Conservation (phyloP, 2,329 filamentous ascomycete species). For the Fusarium bulbicola region DNA sequence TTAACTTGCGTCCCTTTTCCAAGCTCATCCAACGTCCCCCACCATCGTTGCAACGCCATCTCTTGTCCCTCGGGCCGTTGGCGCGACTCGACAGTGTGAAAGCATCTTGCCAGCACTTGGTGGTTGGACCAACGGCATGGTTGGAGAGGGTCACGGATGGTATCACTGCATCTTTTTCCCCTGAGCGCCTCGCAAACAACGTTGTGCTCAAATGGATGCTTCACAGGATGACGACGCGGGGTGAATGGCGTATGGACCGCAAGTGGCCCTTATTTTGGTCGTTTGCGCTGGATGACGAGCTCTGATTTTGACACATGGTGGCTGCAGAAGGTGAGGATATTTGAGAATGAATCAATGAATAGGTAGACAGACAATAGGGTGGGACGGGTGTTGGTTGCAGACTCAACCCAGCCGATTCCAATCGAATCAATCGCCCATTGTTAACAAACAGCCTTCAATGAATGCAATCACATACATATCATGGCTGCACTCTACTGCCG, state of each 20-base stretch:
- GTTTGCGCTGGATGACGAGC: constrained; percentile 21
- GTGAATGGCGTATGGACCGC: not conserved
- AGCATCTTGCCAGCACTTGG: constrained; percentile 34
- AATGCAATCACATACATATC: constrained; percentile 3
- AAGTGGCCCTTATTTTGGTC: not conserved
- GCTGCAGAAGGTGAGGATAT: not conserved
- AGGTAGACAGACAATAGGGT: not conserved
- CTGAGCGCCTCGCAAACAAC: constrained; percentile 24
- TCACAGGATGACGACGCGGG: constrained; percentile 27
- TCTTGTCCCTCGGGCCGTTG: constrained; percentile 41
- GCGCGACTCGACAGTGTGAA: constrained; percentile 40
- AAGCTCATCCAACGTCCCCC: constrained; percentile 29
- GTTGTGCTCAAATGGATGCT: constrained; percentile 13
- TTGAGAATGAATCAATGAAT: not conserved
- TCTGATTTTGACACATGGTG: constrained; percentile 25
- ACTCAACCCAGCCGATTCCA: constrained; percentile 8
- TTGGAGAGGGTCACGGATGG: constrained; percentile 31
- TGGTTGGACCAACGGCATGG: constrained; percentile 33
- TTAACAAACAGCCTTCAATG: constrained; percentile 12
- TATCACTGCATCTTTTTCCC: constrained; percentile 32
- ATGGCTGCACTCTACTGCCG: not conserved
- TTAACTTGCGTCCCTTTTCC: constrained; percentile 14
- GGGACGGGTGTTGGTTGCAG: constrained; percentile 10
- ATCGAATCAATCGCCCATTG: constrained; percentile 1
- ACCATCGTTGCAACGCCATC: constrained; percentile 31